Conservation (phyloP, 2,329 filamentous ascomycete genomes). For the Dactylellina cionopaga region DNA sequence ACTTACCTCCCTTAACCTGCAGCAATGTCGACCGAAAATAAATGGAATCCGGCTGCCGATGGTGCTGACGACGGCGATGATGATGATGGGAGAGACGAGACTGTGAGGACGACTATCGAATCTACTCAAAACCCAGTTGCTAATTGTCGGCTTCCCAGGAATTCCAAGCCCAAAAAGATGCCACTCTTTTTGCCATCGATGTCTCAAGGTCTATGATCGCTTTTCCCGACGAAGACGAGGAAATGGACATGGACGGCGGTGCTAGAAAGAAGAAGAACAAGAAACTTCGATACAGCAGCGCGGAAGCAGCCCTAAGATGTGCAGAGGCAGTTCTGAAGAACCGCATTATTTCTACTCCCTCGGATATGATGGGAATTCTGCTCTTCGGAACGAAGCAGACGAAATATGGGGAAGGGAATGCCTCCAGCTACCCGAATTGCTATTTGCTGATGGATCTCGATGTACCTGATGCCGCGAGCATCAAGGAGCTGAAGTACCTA, state of each 20-base stretch:
- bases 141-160: slow-evolving; percentile 65
- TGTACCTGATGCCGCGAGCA: slow-evolving; percentile 84
- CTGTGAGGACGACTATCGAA: slow-evolving; percentile 62
- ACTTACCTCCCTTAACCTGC: neutral
- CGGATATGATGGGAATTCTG: slow-evolving; percentile 95
- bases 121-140: slow-evolving; percentile 2
- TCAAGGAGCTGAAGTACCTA: slow-evolving; percentile 79
- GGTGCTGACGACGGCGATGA: slow-evolving; percentile 74
- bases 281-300: slow-evolving; percentile 72
- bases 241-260: slow-evolving; percentile 59
- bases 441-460: slow-evolving; percentile 90
- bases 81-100: slow-evolving; percentile 74
- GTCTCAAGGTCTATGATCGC: slow-evolving; percentile 85
- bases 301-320: slow-evolving; percentile 87
- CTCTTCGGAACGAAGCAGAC: slow-evolving; percentile 89
- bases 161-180: slow-evolving; percentile 94
- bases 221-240: slow-evolving; percentile 42
- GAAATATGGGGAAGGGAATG: slow-evolving; percentile 74
- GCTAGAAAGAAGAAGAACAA: slow-evolving; percentile 45
- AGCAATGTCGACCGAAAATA: slow-evolving; percentile 63
- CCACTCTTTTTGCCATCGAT: slow-evolving; percentile 96
- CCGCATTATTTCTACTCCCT: slow-evolving; percentile 94
- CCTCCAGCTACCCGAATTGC: slow-evolving; percentile 82
- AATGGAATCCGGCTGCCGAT: slow-evolving; percentile 64
- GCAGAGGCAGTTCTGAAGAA: slow-evolving; percentile 97